Percentiles rank a stretch among this genome's conserved stretches.
Evolutionary conservation across 768 basidiomycete genomes (phyloP).

Genomic region (Clitopilus passeckerianus): DNA sequence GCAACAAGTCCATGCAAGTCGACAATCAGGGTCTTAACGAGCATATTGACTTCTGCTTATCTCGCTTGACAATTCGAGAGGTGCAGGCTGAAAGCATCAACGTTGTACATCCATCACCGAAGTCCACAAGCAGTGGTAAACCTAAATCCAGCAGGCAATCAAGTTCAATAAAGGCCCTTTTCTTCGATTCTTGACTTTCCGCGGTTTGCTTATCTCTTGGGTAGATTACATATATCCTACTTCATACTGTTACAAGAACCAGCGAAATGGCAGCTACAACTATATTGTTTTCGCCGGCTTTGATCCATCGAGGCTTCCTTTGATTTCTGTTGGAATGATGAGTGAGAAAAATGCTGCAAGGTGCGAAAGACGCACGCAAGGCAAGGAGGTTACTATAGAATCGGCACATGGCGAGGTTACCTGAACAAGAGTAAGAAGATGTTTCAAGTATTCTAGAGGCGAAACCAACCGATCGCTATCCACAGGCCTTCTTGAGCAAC

Average conservation of each 20-base stretch:
- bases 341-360: background rate
- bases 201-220: too few relatives aligned
- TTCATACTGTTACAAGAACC: too few relatives aligned
- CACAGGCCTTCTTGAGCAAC: conserved; percentile 50
- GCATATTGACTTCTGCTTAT: conserved; percentile 90
- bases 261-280: too few relatives aligned
- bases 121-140: background rate
- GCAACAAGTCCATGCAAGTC: conserved; percentile 50
- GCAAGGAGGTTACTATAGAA: conserved; percentile 3
- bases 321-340: background rate
- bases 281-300: background rate
- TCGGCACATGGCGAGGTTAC: conserved; percentile 37
- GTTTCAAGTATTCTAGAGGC: background rate
- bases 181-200: too few relatives aligned
- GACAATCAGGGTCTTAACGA: conserved; percentile 79
- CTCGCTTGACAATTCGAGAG: conserved; percentile 68
- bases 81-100: conserved; percentile 47
- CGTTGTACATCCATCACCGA: background rate
- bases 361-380: background rate
- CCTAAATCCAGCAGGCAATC: conserved; percentile 7
- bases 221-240: background rate
- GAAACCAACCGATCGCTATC: conserved; percentile 48
- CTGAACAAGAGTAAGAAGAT: conserved; percentile 10
- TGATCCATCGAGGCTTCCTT: background rate
- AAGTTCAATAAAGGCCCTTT: background rate